These are phyloP conservation scores for Podospora sp. DNA, from an alignment of 495 filamentous ascomycete species.

Conservation along the genomic window DNA sequence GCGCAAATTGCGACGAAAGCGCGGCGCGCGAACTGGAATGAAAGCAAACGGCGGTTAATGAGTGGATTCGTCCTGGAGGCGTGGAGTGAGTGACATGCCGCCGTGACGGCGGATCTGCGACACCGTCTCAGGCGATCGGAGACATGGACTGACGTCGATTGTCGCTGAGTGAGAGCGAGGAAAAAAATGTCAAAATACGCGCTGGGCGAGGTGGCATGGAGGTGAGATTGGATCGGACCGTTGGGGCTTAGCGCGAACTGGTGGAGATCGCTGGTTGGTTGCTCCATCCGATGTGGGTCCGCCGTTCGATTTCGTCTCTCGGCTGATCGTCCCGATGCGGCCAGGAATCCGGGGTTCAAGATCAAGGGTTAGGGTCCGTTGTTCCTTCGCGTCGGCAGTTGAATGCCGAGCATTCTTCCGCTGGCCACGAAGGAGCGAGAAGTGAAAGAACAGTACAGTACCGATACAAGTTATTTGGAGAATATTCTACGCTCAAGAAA, in stretches of 20 bases:
- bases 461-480: too few relatives aligned
- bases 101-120: conserved; percentile 19
- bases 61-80: not conserved
- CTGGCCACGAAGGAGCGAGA: not conserved
- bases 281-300: conserved; percentile 2
- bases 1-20: not conserved
- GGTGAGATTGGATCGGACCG: conserved; percentile 13
- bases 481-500: too few relatives aligned
- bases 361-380: conserved; percentile 16
- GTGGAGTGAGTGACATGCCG: conserved; percentile 16
- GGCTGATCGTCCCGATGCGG: conserved; percentile 5
- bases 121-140: conserved; percentile 14
- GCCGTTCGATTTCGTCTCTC: not conserved
- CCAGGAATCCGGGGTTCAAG: conserved; percentile 33
- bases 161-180: conserved; percentile 3
- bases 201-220: conserved; percentile 1
- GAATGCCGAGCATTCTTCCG: not conserved
- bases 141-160: conserved; percentile 14
- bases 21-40: not conserved
- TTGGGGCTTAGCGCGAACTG: conserved; percentile 10
- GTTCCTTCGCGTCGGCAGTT: not conserved
- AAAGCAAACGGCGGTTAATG: not conserved
- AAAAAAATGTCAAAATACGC: conserved; percentile 13
- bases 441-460: too few relatives aligned
- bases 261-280: conserved; percentile 3